Evolutionary conservation across 2,329 filamentous ascomycete species (phyloP).

Genomic region (Colletotrichum plurivorum): DNA sequence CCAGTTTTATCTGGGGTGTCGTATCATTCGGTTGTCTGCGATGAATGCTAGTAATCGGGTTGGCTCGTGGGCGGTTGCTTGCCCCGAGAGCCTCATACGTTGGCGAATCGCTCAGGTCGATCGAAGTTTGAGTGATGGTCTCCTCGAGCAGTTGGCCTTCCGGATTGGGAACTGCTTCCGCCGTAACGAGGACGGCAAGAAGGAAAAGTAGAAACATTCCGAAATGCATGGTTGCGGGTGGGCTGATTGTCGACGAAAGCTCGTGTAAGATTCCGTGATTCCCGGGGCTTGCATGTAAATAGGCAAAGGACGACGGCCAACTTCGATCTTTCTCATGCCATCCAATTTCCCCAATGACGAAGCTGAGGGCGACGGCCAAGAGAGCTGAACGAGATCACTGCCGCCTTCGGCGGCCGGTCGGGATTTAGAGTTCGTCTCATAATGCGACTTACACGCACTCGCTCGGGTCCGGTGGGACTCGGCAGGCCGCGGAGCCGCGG

Average conservation of each 20-base stretch:
- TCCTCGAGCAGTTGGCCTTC: background rate
- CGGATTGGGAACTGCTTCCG: background rate
- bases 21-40: conserved; percentile 19
- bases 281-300: conserved; percentile 11
- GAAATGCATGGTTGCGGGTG: conserved; percentile 8
- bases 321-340: background rate
- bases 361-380: background rate
- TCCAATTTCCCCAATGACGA: background rate
- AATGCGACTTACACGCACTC: background rate
- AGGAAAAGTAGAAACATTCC: background rate
- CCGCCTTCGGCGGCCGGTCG: background rate
- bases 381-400: background rate
- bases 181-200: background rate
- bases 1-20: background rate
- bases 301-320: background rate
- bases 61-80: background rate
- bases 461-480: conserved; percentile 17
- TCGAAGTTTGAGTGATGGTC: background rate
- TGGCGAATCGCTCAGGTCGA: too few species aligned
- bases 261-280: background rate
- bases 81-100: background rate
- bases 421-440: conserved; percentile 31
- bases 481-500: conserved; percentile 28
- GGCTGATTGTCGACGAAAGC: background rate
- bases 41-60: too few species aligned